These are phyloP conservation scores for Macaranga tanarius DNA, from an alignment of 441 rosid species.

Conservation along the genomic window DNA sequence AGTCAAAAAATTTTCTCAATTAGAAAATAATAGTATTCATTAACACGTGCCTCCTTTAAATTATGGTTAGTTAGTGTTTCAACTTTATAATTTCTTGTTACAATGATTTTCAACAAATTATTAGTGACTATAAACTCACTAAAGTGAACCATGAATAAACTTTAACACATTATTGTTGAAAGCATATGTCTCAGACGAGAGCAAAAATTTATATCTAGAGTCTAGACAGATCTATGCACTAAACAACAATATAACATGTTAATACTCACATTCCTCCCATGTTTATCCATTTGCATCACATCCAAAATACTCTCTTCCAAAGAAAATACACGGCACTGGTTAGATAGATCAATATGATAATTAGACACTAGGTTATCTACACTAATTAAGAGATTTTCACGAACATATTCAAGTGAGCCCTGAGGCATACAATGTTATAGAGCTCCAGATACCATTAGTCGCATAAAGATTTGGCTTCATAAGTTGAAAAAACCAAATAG, in stretches of 20 bases:
- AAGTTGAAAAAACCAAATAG: too few relatives aligned
- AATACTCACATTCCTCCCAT: constrained; percentile 88
- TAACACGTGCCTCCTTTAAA: neutral
- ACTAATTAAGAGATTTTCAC: neutral
- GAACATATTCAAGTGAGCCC: neutral
- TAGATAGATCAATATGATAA: constrained; percentile 13
- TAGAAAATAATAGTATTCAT: constrained; percentile 7
- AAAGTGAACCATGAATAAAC: constrained; percentile 11
- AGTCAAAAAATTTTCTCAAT: neutral
- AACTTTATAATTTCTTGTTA: neutral
- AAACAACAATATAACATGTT: constrained; percentile 16
- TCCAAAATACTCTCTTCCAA: constrained; percentile 97
- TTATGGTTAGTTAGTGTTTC: neutral
- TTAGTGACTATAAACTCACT: neutral
- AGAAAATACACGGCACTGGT: constrained; percentile 17
- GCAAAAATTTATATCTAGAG: constrained; percentile 1
- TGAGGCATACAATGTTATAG: neutral
- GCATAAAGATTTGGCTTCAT: neutral
- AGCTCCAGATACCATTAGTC: neutral
- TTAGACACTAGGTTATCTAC: constrained; percentile 1
- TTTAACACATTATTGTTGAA: neutral
- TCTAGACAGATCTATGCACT: neutral
- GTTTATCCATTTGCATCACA: constrained; percentile 79
- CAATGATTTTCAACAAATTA: neutral
- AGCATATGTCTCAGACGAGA: neutral